These are phyloP conservation scores for Sanguinoderma infundibulare DNA, from an alignment of 1,284 basidiomycete species.

Conservation along the genomic window DNA sequence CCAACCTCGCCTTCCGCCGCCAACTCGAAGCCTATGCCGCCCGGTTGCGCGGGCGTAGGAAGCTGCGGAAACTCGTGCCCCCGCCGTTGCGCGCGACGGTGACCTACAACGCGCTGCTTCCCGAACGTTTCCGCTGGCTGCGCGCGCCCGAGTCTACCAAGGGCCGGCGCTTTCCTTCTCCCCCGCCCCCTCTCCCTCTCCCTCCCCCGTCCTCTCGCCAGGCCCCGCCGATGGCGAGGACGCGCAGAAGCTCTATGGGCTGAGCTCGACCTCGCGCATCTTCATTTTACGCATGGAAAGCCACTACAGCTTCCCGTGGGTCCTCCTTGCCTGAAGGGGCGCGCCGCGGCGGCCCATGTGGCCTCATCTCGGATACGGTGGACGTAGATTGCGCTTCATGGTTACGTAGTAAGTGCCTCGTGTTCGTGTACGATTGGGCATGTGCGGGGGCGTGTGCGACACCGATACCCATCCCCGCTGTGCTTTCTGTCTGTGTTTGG, in stretches of 20 bases:
- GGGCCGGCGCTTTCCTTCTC: neutral
- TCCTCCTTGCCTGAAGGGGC: neutral
- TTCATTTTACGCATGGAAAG: neutral
- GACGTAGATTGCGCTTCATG: neutral
- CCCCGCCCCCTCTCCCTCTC: neutral
- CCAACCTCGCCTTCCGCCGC: conserved; percentile 41
- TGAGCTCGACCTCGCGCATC: conserved; percentile 27
- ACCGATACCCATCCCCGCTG: neutral
- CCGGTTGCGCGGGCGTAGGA: conserved; percentile 20
- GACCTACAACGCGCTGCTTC: neutral
- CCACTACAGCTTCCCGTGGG: neutral
- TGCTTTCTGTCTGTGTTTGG: neutral
- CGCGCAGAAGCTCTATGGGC: conserved; percentile 17
- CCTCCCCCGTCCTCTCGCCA: no score
- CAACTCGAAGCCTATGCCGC: conserved; percentile 41
- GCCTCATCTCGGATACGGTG: conserved; percentile 2
- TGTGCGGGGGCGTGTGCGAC: no score
- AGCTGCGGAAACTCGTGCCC: conserved; percentile 12
- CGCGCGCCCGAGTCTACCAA: conserved; percentile 1
- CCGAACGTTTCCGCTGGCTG: conserved; percentile 1
- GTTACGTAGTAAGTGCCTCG: conserved; percentile 8
- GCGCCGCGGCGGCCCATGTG: neutral
- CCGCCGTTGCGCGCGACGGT: conserved; percentile 11
- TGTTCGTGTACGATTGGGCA: neutral
- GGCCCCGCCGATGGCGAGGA: neutral